Evolutionary conservation across 2,329 filamentous ascomycete genomes (phyloP), one percentile per base, ranked within the genome.

Genomic region (Fusarium longipes): DNA sequence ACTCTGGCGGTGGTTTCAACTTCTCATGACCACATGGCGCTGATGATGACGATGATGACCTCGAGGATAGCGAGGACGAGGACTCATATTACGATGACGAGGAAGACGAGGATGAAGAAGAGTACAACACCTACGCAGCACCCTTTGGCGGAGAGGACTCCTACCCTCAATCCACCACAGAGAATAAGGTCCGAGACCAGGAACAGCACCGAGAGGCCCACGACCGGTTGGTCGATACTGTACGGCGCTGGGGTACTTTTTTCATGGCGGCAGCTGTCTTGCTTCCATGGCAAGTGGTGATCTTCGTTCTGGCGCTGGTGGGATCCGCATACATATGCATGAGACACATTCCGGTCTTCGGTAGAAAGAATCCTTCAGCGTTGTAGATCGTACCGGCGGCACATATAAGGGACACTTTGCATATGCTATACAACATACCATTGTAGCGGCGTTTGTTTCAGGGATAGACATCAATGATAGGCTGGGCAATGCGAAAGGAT

Each of bases 21-120:
- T 85, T 81, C 74, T 81, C 80, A 75, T 85, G 83, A 85, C 83
- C 81, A 81, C 66, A 81, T 78, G 81, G 78, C 56, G 73, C 74
- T 48, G 74, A 75, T 47, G 73, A 77, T 49, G 74, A 76, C 24
- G 73, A 77, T 50, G 71, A 67, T 71, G 53, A 74, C 33, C 32
- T 58, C 73, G 73, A 79, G 61, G 75, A 77, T 48, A 73, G 76
- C 60, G 75, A 75, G 54, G 75, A 77, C 50, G 45, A 38, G n/a
- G 45, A 20, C 45, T 49, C 45, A 22, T 72, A 74, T 39, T 68
- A 65, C 27, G 67, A 71, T 25, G 61, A 65, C 36, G 63, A 69
- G 40, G 67, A 73, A 49, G 67, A 74, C 29, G 68, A 68, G 30
- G 67, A 72, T 24, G 65, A 74, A 42, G 68, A 70, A 36, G 65